Base-by-base conservation (phyloP, 495 filamentous ascomycete species). In the Xylaria palmicola region DNA sequence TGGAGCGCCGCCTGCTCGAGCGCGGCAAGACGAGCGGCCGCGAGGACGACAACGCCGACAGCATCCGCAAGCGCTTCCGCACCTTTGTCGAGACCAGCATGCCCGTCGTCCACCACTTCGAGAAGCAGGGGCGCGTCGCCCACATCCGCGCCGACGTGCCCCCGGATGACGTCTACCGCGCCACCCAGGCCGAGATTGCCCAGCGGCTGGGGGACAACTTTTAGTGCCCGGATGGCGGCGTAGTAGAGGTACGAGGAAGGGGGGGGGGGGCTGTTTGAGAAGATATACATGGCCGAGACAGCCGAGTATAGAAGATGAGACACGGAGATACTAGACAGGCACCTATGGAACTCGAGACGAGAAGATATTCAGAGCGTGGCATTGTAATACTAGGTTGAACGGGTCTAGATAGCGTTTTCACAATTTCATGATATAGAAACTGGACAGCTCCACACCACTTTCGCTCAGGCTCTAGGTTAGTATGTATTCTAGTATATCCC, bases 81-180 rank as follows among this genome's bases (percentile, higher is more conserved):
- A 92, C 88, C 4, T 98, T 98, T 69, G 79, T 94, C 27, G 91
- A 97, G 74, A 96, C 92, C 3, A 95, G 90, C 72, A 96, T 98
- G 92, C 94, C 94, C 40, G 94, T 97, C 36, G 92, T 98, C 48
- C 82, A 94, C 62, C 84, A 88, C 67, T 98, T 89, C 75, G 87
- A 88, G 76, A 78, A 76, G 61, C 76, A 92, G 75, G 85, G 81
- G 44, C 89, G 88, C 74, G 92, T 98, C 22, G 86, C 94, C 62
- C 86, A 84, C 73, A 81, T 97, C 13, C 75, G 83, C 60, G 90
- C 92, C 24, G 86, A 84, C 29, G 81, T 81, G 22, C 64, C 72
- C 19, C 85, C 88, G 3, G 89, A 93, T 6, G 81, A 87, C 49
- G 92, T 98, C 30, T 96, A 92, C 77, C 73, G 76, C 62, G 73